phyloP scores from a whole-genome alignment of 441 rosid species.

The Gossypium davidsonii region DNA sequence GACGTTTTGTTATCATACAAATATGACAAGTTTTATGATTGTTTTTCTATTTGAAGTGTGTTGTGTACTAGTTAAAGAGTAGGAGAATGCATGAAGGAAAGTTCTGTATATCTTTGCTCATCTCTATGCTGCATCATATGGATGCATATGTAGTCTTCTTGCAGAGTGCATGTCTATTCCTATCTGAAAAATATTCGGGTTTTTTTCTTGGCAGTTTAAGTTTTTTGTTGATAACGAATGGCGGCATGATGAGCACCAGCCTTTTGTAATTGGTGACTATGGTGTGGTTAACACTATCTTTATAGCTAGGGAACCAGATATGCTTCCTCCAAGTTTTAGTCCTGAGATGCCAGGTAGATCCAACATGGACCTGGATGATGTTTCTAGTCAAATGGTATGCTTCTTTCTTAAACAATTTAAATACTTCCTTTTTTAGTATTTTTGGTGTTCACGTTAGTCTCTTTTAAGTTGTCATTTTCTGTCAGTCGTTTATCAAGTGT shows the following conservation, averaged over 20 bases:
- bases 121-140: neutral
- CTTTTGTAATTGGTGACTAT: conserved; percentile 45
- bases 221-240: conserved; percentile 62
- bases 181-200: conserved; percentile 13
- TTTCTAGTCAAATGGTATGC: conserved; percentile 37
- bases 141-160: neutral
- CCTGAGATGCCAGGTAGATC: conserved; percentile 36
- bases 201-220: conserved; percentile 49
- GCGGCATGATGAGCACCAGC: conserved; percentile 63
- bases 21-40: neutral
- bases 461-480: neutral
- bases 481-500: neutral
- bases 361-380: conserved; percentile 79
- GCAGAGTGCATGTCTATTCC: neutral
- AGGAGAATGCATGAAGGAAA: neutral
- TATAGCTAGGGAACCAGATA: conserved; percentile 40
- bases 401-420: neutral
- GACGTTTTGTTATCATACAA: neutral
- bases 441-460: neutral
- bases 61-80: neutral
- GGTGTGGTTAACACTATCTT: conserved; percentile 60
- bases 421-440: neutral
- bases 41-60: neutral
- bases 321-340: conserved; percentile 31
- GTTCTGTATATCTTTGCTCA: neutral